Evolutionary conservation across 208 protist genomes (phyloP).

Genomic region (Naegleria fowleri): DNA sequence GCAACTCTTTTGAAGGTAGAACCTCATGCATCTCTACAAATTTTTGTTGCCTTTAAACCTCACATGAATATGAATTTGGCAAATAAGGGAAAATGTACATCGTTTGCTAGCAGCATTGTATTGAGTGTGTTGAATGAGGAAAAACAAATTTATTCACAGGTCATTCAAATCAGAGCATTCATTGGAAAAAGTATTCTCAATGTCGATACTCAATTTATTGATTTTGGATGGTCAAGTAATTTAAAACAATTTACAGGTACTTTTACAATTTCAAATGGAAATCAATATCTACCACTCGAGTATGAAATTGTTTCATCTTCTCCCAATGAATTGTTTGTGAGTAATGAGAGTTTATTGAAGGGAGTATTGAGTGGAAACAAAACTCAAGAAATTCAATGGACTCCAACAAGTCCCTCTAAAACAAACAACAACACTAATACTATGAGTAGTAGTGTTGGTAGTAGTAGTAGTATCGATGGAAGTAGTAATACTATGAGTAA

Average conservation of each 20-base stretch:
- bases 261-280: background rate
- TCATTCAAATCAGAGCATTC: background rate
- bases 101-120: background rate
- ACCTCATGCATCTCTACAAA: background rate
- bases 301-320: background rate
- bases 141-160: background rate
- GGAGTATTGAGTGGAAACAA: background rate
- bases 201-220: background rate
- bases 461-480: no score
- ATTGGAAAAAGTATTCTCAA: constrained; percentile 5
- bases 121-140: background rate
- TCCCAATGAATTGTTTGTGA: background rate
- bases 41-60: background rate
- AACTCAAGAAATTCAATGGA: background rate
- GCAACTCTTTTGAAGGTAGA: background rate
- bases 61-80: background rate
- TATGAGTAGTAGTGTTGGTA: no score
- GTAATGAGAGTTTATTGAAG: background rate
- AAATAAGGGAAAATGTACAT: background rate
- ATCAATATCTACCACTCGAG: background rate
- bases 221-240: background rate
- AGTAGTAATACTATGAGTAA: no score
- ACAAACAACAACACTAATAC: background rate
- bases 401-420: background rate
- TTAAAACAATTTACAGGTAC: background rate